Base-by-base conservation (phyloP, 2,329 filamentous ascomycete genomes). In the Ceratocystis cacaofunesta region DNA sequence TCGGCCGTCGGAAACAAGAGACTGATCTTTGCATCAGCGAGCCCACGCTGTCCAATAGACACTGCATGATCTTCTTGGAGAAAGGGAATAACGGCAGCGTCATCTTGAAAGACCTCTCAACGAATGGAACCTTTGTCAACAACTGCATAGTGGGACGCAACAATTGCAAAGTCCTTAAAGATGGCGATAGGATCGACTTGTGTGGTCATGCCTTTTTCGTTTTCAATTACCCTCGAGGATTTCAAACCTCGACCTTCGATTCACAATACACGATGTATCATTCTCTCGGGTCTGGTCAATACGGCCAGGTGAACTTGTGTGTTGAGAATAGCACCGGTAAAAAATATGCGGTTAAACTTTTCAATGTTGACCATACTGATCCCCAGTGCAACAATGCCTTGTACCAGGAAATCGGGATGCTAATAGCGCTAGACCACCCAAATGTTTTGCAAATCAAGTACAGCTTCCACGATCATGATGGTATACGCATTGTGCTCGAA, bases 381-480 rank as follows among this genome's bases (percentile, higher is more conserved):
- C 17, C 41, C 8, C 8, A 44, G 5, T 55, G 41, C 8, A 19
- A 43, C 2, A 46, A 19, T 3, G 87, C 90, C 1, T 76, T 97
- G 58, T 90, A 96, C 73, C 92, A 97, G 74, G 95, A 99, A 74
- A 95, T 99, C 73, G 92, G 90, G 25, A 90, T 99, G 17, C 78
- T 99, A 68, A 97, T 96, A 91, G 85, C 91, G n/a, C 90, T 99
- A 68, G 95, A 89, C 73, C 94, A 99, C 74, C 89, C 91, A 3
- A 94, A 95, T 70, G 82, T 99, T 64, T 80, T 99, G 15, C 96
- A 92, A 73, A 79, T 99, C 65, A 96, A 95, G 74, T 92, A 96
- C 70, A 96, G 91, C 0, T 99, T 96, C 73, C 89, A 95, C 71
- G 94, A 99, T 74, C 82, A 82, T 61, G 90, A 94, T 70, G 90